Conservation (phyloP, 805 yeast species). For the Sugiyamaella boreocaroliniensis region DNA sequence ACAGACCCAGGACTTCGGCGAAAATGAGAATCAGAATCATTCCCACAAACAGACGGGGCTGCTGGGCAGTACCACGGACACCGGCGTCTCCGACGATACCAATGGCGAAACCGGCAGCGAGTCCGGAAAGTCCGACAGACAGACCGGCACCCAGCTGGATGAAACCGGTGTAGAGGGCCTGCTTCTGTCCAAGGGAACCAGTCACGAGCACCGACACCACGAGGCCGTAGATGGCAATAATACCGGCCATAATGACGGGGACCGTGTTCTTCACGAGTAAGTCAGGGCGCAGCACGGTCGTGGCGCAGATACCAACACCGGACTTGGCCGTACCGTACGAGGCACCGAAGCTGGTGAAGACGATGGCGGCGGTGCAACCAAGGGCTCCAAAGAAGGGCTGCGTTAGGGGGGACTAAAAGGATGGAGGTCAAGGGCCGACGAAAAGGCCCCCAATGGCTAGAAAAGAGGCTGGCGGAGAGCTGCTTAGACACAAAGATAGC, state of each 20-base stretch:
- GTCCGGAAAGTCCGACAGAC: conserved; percentile 93
- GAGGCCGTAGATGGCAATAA: conserved; percentile 94
- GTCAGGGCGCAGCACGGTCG: conserved; percentile 96
- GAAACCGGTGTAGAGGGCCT: conserved; percentile 94
- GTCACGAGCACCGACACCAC: conserved; percentile 94
- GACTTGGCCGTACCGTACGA: conserved; percentile 98
- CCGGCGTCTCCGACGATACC: conserved; percentile 99
- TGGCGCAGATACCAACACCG: conserved; percentile 99
- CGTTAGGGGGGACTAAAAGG: background rate
- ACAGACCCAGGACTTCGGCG: conserved; percentile 97
- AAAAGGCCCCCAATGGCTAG: background rate
- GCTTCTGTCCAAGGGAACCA: conserved; percentile 79
- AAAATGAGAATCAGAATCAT: conserved; percentile 97
- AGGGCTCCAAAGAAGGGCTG: conserved; percentile 97
- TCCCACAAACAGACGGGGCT: conserved; percentile 97
- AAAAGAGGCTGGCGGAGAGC: background rate
- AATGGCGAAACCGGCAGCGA: conserved; percentile 98
- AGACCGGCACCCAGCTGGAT: conserved; percentile 98
- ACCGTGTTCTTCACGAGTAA: conserved; percentile 86
- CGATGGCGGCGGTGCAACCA: conserved; percentile 99
- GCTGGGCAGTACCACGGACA: conserved; percentile 97
- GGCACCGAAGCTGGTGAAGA: conserved; percentile 98
- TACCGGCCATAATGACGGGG: conserved; percentile 99
- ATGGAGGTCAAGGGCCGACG: background rate
- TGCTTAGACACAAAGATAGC: conserved; percentile 2